Evolutionary conservation across 345 rosid genomes (phyloP).

Genomic region (Durio zibethinus): DNA sequence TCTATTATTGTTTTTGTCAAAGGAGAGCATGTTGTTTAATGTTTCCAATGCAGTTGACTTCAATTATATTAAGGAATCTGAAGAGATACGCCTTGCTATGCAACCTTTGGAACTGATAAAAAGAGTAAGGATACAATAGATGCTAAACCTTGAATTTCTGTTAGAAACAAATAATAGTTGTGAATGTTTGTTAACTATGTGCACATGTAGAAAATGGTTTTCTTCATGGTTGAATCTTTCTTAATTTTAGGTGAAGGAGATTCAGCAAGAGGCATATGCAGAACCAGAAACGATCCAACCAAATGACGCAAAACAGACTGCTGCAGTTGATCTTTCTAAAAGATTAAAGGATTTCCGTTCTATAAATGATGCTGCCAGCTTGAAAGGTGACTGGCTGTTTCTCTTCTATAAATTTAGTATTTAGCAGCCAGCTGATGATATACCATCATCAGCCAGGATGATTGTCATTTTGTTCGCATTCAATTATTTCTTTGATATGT

Average conservation of each 20-base stretch:
- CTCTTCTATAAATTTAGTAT: not conserved
- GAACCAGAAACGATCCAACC: conserved; percentile 47
- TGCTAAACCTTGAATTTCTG: not conserved
- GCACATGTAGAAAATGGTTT: not conserved
- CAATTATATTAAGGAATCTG: conserved; percentile 64
- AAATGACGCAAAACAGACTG: conserved; percentile 62
- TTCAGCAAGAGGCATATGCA: conserved; percentile 58
- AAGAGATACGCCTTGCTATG: conserved; percentile 78
- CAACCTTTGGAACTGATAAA: conserved; percentile 79
- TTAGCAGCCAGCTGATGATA: not conserved
- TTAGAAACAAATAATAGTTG: not conserved
- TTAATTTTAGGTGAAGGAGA: conserved; percentile 68
- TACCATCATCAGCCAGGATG: not conserved
- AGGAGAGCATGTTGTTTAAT: not conserved
- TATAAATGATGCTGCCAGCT: conserved; percentile 54
- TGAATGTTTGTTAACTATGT: not conserved
- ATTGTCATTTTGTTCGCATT: not conserved
- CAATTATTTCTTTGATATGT: not conserved
- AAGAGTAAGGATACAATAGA: conserved; percentile 41
- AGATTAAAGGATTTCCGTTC: conserved; percentile 71
- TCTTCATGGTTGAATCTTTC: not conserved
- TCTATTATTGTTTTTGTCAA: not conserved
- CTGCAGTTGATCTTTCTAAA: conserved; percentile 81
- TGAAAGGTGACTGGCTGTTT: conserved; percentile 54
- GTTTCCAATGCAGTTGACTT: conserved; percentile 47